These are phyloP conservation scores for Eustoma russellianum DNA, from an alignment of 257 asterid genomes.

Conservation along the genomic window DNA sequence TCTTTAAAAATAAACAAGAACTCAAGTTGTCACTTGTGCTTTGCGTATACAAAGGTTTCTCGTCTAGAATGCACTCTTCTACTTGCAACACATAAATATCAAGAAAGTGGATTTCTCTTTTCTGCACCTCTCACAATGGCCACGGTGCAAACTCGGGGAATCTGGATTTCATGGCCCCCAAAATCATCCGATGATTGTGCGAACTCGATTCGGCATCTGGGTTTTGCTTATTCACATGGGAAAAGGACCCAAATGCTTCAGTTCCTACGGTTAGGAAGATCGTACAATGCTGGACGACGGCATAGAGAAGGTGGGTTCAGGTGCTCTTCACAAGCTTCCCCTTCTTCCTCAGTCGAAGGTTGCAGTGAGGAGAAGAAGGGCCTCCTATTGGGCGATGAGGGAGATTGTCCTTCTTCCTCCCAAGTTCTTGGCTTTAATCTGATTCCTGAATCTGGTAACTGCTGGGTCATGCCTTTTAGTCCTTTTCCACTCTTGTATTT, in stretches of 20 bases:
- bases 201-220: slow-evolving; percentile 34
- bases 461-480: neutral
- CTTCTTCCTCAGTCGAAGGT: slow-evolving; percentile 10
- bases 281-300: too few relatives aligned
- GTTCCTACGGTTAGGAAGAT: slow-evolving; percentile 29
- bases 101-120: neutral
- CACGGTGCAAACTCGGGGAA: slow-evolving; percentile 33
- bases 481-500: neutral
- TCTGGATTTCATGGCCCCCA: slow-evolving; percentile 6
- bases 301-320: slow-evolving; percentile 18
- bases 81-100: too few relatives aligned
- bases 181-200: slow-evolving; percentile 11
- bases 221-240: slow-evolving; percentile 24
- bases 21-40: too few relatives aligned
- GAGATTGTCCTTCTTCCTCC: slow-evolving; percentile 47
- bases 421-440: slow-evolving; percentile 58
- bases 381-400: slow-evolving; percentile 39
- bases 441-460: slow-evolving; percentile 61
- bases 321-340: slow-evolving; percentile 19
- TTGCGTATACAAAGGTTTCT: neutral
- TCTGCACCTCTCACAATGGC: slow-evolving; percentile 31
- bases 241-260: slow-evolving; percentile 19
- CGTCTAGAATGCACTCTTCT: neutral
- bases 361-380: slow-evolving; percentile 25
- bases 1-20: too few relatives aligned